Evolutionary conservation across 148 eudicot genomes (phyloP), one percentile per base, ranked within the genome.

Genomic region (Chenopodium quinoa): DNA sequence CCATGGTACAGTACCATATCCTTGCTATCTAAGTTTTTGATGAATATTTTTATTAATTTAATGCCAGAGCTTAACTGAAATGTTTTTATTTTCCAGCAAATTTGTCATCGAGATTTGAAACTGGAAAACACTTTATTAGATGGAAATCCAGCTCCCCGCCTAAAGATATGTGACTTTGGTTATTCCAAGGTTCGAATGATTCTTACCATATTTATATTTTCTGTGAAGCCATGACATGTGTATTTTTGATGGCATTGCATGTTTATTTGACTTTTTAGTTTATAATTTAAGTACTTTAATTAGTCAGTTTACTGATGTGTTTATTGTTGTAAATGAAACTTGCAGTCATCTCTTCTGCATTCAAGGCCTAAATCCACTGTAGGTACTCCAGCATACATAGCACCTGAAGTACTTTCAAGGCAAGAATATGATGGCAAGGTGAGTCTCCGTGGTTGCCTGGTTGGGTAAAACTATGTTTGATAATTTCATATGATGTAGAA

Each of bases 371-470:
- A 93, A 86, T 93, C 97, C 31, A 93, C 97, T 56, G 97, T 93
- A 27, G 94, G 94, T 34, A 93, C 97, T 80, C 97, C 97, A 31
- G 97, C 97, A 58, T 93, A 93, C 84, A 93, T 93, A 75, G 97
- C 97, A 46, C 94, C 97, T 0, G 97, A 93, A 84, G 97, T 93
- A 84, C 97, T 93, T 48, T 86, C 89, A n/a, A 83, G 92, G 63
- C 88, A 92, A 85, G 97, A 93, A 86, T 93, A 93, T 80, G 93
- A 93, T 84, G 94, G 97, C 73, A 93, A 93, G 90, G 97, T 91
- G 81, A 73, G 65, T 60, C 22, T 31, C 32, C 32, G 32, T 31
- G 32, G 32, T 31, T 31, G 32, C 32, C 32, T 93, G 75, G 29
- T 77, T 13, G 62, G 32, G 50, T 7, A 27, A 11, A 5, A 34